Conservation (phyloP, 805 yeast species). For the Barnettozyma wickerhamii region DNA sequence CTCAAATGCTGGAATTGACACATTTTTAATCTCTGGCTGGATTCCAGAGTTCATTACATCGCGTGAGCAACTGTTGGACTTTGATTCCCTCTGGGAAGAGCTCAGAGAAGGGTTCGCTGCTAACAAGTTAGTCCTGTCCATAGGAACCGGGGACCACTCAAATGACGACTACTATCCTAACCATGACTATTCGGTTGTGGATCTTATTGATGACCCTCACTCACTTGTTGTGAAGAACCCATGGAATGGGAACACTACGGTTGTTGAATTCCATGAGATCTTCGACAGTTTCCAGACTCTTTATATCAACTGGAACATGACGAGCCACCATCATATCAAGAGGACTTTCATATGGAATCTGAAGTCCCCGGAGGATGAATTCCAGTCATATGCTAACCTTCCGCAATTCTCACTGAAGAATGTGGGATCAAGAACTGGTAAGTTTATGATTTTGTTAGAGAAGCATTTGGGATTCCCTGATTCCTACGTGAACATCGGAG, state of each 20-base stretch:
- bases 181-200: slow-evolving; percentile 69
- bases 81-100: slow-evolving; percentile 31
- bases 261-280: slow-evolving; percentile 27
- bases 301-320: slow-evolving; percentile 66
- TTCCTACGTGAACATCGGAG: slow-evolving; percentile 23
- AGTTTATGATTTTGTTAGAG: slow-evolving; percentile 48
- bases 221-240: slow-evolving; percentile 42
- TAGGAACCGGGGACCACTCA: slow-evolving; percentile 60
- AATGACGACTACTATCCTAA: slow-evolving; percentile 39
- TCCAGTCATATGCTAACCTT: slow-evolving; percentile 22
- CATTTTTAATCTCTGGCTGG: slow-evolving; percentile 65
- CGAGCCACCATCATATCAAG: slow-evolving; percentile 9
- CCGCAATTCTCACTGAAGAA: slow-evolving; percentile 45
- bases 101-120: slow-evolving; percentile 28
- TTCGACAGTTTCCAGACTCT: slow-evolving; percentile 41
- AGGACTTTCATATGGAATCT: slow-evolving; percentile 30
- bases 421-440: slow-evolving; percentile 21
- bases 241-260: slow-evolving; percentile 26
- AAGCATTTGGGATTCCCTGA: slow-evolving; percentile 33
- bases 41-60: slow-evolving; percentile 52
- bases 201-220: slow-evolving; percentile 24
- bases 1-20: slow-evolving; percentile 71
- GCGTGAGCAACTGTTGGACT: slow-evolving; percentile 30
- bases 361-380: slow-evolving; percentile 3
- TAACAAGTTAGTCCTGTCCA: slow-evolving; percentile 46